Base-by-base conservation (phyloP, 2,329 filamentous ascomycete species). In the Curvularia verruculosa region DNA sequence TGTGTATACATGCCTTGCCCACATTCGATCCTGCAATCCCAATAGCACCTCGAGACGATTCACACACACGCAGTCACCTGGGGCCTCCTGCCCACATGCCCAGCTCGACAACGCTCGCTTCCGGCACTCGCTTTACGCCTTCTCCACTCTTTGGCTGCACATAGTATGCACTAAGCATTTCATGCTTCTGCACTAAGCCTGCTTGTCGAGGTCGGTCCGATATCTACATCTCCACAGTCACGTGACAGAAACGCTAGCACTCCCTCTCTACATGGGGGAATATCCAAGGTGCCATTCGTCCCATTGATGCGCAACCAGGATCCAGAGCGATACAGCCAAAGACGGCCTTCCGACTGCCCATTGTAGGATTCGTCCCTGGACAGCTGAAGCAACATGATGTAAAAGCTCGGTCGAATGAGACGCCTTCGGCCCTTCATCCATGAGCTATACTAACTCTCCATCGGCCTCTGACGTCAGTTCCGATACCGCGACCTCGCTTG, bases 341-440 rank as follows among this genome's bases (percentile, higher is more conserved):
- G 45, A 36, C 4, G 51, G 54, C 31, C 41, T 45, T 43, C 54
- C 54, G 54, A n/a, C 37, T 29, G 19, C 29, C 15, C 26, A 29
- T 45, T 19, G 19, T 45, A 50, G 46, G 26, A 55, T 46, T 24
- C 24, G 19, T 39, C 29, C 52, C 46, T 50, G n/a, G 40, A 31
- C 47, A 36, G 29, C 40, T 46, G 49, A 52, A 44, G 49, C 41
- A 29, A 19, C 18, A 34, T 55, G 47, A 36, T 51, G 40, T 45
- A 49, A 44, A n/a, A 19, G 12, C 12, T 48, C 43, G 49, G 54
- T 53, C 28, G 12, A 34, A 47, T 43, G 23, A 18, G 31, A 26
- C 23, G 45, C n/a, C 43, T 48, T 56, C 54, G 54, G 54, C 54
- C 54, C 54, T 56, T 47, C 28, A 56, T 47, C 53, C 53, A 56